Evolutionary conservation across 2,329 filamentous ascomycete species (phyloP).

Genomic region (Colletotrichum sp.): DNA sequence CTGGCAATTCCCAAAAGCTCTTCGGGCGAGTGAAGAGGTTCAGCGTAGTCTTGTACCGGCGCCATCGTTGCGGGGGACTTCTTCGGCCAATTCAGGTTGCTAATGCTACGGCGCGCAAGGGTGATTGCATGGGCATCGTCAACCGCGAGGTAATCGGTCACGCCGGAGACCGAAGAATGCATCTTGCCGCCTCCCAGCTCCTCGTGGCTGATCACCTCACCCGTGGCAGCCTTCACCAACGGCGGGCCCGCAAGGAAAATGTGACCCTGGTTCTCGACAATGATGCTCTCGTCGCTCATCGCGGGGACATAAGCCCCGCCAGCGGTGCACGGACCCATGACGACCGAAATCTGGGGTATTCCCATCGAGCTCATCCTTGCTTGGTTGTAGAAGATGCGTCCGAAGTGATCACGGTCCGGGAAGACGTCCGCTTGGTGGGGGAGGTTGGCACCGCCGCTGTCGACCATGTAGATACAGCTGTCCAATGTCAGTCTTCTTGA

Average conservation of each 20-base stretch:
- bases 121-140: conserved; percentile 92
- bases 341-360: conserved; percentile 91
- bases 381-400: conserved; percentile 98
- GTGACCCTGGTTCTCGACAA: conserved; percentile 93
- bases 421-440: conserved; percentile 96
- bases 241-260: conserved; percentile 96
- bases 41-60: conserved; percentile 58
- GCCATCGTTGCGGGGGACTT: conserved; percentile 41
- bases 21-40: conserved; percentile 79
- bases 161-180: conserved; percentile 89
- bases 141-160: conserved; percentile 94
- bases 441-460: conserved; percentile 93
- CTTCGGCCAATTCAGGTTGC: conserved; percentile 87
- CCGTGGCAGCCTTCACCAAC: conserved; percentile 93
- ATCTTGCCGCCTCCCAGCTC: conserved; percentile 89
- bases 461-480: conserved; percentile 92
- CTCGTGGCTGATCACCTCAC: conserved; percentile 88
- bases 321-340: conserved; percentile 97
- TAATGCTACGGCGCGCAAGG: conserved; percentile 81
- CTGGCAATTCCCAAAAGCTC: conserved; percentile 90
- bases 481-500: neutral
- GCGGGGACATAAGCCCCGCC: conserved; percentile 95
- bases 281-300: conserved; percentile 98
- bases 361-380: conserved; percentile 88
- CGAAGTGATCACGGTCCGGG: conserved; percentile 93